Conservation (phyloP, 208 protist species). For the Phytomonas sp. region DNA sequence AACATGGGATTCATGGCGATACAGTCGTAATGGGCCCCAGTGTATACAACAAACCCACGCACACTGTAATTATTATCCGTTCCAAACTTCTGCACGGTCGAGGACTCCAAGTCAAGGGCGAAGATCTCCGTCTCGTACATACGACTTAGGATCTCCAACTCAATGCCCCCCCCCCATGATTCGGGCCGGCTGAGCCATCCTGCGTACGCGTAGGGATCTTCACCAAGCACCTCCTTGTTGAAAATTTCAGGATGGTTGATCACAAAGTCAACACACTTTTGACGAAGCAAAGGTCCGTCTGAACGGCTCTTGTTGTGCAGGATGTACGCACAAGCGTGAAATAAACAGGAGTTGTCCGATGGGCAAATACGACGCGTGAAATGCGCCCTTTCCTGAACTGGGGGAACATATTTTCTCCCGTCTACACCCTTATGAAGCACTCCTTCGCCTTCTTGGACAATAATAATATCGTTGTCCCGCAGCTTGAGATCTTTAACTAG, state of each 20-base stretch:
- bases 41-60: constrained; percentile 88
- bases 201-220: constrained; percentile 58
- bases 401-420: constrained; percentile 71
- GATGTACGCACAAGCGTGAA: constrained; percentile 90
- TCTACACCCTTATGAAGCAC: constrained; percentile 45
- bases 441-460: constrained; percentile 73
- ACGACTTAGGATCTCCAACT: constrained; percentile 82
- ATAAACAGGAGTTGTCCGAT: constrained; percentile 93
- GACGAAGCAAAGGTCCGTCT: constrained; percentile 57
- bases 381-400: constrained; percentile 52
- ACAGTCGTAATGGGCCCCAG: constrained; percentile 92
- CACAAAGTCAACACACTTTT: constrained; percentile 75
- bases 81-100: constrained; percentile 72
- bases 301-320: constrained; percentile 74
- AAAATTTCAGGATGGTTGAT: constrained; percentile 63
- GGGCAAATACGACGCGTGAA: constrained; percentile 85
- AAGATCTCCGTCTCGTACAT: constrained; percentile 87
- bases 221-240: constrained; percentile 61
- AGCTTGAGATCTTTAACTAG: constrained; percentile 28
- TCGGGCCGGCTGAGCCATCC: constrained; percentile 55
- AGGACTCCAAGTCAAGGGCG: constrained; percentile 78
- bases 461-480: constrained; percentile 54
- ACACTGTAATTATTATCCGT: constrained; percentile 70
- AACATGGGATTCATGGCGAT: constrained; percentile 80
- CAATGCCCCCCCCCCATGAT: constrained; percentile 90